phyloP scores from a whole-genome alignment of 139 green algal genomes.

The Coccomyxa sp. region DNA sequence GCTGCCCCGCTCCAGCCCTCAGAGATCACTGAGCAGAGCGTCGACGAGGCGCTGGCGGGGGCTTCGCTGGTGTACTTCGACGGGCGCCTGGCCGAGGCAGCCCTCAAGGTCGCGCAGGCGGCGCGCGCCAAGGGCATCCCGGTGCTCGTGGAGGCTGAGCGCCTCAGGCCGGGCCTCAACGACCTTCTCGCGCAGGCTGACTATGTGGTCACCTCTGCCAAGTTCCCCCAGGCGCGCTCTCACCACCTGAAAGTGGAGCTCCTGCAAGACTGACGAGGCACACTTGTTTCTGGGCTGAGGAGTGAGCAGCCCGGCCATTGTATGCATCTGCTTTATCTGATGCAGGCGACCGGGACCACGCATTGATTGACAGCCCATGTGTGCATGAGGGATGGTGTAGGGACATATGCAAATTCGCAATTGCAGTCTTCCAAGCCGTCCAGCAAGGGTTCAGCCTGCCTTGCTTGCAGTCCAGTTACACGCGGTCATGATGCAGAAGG shows the following conservation, averaged over 20 bases:
- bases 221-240: constrained; percentile 85
- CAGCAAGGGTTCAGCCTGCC: neutral
- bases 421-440: neutral
- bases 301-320: too few relatives aligned
- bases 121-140: constrained; percentile 49
- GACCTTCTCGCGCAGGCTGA: constrained; percentile 74
- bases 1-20: constrained; percentile 48
- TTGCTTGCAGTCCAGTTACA: too few relatives aligned
- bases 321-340: too few relatives aligned
- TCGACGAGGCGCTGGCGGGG: constrained; percentile 35
- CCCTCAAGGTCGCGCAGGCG: constrained; percentile 65
- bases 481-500: too few relatives aligned
- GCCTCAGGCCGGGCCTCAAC: constrained; percentile 70
- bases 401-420: neutral
- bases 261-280: constrained; percentile 52
- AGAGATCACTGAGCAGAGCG: constrained; percentile 54
- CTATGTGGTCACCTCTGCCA: constrained; percentile 76
- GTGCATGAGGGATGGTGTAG: neutral
- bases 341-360: too few relatives aligned
- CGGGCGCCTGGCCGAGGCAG: constrained; percentile 83
- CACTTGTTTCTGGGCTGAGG: too few relatives aligned
- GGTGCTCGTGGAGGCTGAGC: constrained; percentile 89
- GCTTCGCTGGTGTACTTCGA: constrained; percentile 90
- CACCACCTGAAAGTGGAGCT: constrained; percentile 83
- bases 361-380: too few relatives aligned